These are phyloP conservation scores for Verruconis gallopava DNA, from an alignment of 2,329 filamentous ascomycete species.

Conservation along the genomic window DNA sequence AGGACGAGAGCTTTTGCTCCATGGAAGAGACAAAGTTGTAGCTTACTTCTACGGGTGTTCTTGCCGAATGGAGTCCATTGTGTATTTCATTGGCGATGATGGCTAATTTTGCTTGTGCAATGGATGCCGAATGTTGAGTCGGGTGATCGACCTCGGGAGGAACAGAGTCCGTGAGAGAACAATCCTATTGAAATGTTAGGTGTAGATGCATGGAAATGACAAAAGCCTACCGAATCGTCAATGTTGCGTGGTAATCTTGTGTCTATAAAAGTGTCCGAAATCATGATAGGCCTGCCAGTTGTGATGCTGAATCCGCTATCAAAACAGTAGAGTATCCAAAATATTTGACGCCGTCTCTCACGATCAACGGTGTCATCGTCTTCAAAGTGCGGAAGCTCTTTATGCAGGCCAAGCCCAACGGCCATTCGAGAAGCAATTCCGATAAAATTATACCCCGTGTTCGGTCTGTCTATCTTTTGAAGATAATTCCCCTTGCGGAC, in stretches of 20 bases:
- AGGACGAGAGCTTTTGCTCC: constrained; percentile 14
- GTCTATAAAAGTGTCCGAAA: constrained; percentile 12
- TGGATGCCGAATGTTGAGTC: constrained; percentile 13
- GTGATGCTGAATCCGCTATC: constrained; percentile 21
- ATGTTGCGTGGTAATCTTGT: constrained; percentile 11
- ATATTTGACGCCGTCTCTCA: constrained; percentile 11
- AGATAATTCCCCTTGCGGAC: constrained; percentile 33
- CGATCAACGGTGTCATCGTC: constrained; percentile 5
- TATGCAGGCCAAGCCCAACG: constrained; percentile 36
- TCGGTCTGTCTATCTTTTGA: constrained; percentile 39
- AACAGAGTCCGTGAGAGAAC: neutral
- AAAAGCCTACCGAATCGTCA: constrained; percentile 10
- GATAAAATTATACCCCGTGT: constrained; percentile 40
- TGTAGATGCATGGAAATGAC: neutral
- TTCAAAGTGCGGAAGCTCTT: constrained; percentile 24
- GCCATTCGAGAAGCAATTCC: constrained; percentile 39
- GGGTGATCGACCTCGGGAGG: constrained; percentile 9
- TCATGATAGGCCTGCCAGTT: constrained; percentile 18
- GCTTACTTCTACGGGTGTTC: constrained; percentile 4
- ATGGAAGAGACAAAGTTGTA: constrained; percentile 12
- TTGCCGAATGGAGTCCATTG: constrained; percentile 10
- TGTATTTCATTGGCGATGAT: constrained; percentile 15
- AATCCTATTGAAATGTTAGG: constrained; percentile 1
- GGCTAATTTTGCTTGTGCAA: constrained; percentile 13
- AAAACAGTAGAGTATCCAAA: constrained; percentile 20